Evolutionary conservation across 257 asterid species (phyloP), one percentile per base, ranked within the genome.

Genomic region (Przewalskia tangutica): DNA sequence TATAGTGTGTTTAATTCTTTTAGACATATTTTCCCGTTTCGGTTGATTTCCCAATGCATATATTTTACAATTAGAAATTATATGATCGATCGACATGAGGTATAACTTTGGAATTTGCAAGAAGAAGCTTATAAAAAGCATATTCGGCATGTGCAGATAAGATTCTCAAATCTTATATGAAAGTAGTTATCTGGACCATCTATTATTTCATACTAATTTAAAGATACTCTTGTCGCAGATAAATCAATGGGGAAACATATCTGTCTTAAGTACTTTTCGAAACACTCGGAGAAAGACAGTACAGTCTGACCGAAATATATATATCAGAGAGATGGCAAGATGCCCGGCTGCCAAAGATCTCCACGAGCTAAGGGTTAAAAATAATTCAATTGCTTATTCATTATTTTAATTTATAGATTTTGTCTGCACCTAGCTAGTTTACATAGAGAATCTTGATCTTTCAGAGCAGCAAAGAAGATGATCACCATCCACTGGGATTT

Each of bases 391-490:
- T 38, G 56, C 64, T 78, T n/a, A n/a, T 32, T 73, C 10, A 11
- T 44, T 77, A 51, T 84, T 84, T 40, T 42, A 73, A 46, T 70
- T 8, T n/a, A 40, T 4, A 48, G 48, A 18, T 54, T 4, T 38
- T 67, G 58, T 50, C 54, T 71, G 34, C 40, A 48, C 55, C 62
- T 38, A 70, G 18, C 60, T 73, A 80, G 70, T 84, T 81, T 80
- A 79, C 85, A 16, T 18, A 13, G 7, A 84, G 78, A 73, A 84
- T 80, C 77, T 80, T 50, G 54, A 50, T 36, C 48, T 73, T 80
- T n/a, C 34, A 80, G 60, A 82, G 81, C 81, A 80, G 20, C 17
- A 18, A 80, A 50, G 44, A 53, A 63, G n/a, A n/a, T n/a, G 48
- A 77, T 70, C 78, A 46, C 17, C 3, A 71, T 46, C 12, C 78